Conservation (phyloP, 129 eudicot species). For the Artemisia annua region DNA sequence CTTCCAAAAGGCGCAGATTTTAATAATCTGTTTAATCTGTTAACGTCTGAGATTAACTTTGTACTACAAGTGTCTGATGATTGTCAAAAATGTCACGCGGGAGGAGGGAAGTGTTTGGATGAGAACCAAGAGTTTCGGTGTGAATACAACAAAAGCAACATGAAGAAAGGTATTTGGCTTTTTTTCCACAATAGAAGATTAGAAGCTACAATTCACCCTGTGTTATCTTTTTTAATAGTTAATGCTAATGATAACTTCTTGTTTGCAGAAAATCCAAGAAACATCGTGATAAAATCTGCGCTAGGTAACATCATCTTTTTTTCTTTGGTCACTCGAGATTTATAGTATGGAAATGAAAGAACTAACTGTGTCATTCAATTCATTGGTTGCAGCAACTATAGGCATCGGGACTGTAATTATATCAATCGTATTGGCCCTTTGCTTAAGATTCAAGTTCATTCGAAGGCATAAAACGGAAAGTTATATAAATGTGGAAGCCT, state of each 20-base stretch:
- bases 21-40: constrained; percentile 12
- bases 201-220: neutral
- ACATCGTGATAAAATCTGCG: constrained; percentile 23
- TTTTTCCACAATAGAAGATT: neutral
- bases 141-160: neutral
- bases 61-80: constrained; percentile 29
- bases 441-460: constrained; percentile 14
- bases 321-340: neutral
- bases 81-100: constrained; percentile 26
- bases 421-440: neutral
- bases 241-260: constrained; percentile 9
- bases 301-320: constrained; percentile 19
- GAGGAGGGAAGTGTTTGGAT: constrained; percentile 35
- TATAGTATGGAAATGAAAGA: neutral
- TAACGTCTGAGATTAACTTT: constrained; percentile 22
- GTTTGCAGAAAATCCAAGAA: constrained; percentile 20
- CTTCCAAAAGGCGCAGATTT: constrained; percentile 8
- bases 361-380: neutral
- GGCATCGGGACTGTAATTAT: constrained; percentile 13
- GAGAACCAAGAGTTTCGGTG: constrained; percentile 24
- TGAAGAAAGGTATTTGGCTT: constrained; percentile 7
- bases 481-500: constrained; percentile 27
- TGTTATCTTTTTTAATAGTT: neutral
- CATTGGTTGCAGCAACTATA: constrained; percentile 24
- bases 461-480: neutral